Conservation (phyloP, 1,284 basidiomycete genomes). For the Trichosporon ovoides region DNA sequence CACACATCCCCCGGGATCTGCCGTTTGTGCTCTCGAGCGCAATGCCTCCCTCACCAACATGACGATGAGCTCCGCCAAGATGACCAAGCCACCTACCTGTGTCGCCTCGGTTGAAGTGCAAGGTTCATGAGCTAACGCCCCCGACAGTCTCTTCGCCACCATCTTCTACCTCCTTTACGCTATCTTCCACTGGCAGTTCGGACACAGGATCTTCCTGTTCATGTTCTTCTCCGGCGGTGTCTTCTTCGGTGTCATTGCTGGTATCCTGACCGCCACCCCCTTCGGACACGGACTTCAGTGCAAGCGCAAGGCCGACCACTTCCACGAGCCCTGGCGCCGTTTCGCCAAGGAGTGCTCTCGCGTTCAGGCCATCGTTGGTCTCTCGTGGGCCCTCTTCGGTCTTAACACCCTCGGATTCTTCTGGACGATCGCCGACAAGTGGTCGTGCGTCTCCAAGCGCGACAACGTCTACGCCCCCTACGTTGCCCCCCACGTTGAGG, state of each 20-base stretch:
- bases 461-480: constrained; percentile 26
- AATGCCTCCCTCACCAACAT: too few species aligned
- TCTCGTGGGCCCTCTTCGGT: constrained; percentile 42
- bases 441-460: constrained; percentile 25
- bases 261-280: constrained; percentile 36
- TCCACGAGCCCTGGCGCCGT: constrained; percentile 28
- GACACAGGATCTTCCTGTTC: constrained; percentile 26
- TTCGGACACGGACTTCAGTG: constrained; percentile 43
- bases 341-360: constrained; percentile 31
- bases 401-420: constrained; percentile 34
- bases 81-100: too few species aligned
- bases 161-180: constrained; percentile 33
- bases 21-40: too few species aligned
- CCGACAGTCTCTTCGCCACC: constrained; percentile 28
- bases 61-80: too few species aligned
- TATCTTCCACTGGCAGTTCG: constrained; percentile 35
- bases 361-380: constrained; percentile 33
- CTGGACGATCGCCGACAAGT: constrained; percentile 33
- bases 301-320: constrained; percentile 26
- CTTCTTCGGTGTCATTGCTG: constrained; percentile 37
- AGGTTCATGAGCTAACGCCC: not conserved
- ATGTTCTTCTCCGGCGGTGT: constrained; percentile 17
- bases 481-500: constrained; percentile 8
- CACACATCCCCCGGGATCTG: too few species aligned
- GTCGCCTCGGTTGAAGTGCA: too few species aligned